Conservation (phyloP, 805 yeast genomes). For the Lipomyces sp. region DNA sequence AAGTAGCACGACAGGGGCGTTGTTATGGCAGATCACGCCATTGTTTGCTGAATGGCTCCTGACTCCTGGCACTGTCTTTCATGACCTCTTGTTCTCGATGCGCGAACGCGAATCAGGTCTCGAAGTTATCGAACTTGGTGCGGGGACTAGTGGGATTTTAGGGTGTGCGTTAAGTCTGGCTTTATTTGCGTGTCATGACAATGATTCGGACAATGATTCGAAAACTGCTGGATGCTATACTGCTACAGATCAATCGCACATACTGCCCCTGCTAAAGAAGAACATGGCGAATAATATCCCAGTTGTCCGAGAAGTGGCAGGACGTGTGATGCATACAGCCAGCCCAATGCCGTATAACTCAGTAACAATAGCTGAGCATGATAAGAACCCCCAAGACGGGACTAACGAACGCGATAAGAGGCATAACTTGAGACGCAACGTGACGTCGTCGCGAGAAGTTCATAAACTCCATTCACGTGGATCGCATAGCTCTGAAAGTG, state of each 20-base stretch:
- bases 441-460: not conserved
- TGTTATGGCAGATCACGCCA: slow-evolving; percentile 62
- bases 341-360: not conserved
- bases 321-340: not conserved
- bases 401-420: not conserved
- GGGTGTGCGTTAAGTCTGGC: slow-evolving; percentile 50
- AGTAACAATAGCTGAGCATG: not conserved
- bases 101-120: not conserved
- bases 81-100: slow-evolving; percentile 36
- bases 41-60: slow-evolving; percentile 60
- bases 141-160: slow-evolving; percentile 63
- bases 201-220: not conserved
- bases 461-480: not conserved
- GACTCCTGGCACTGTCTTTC: slow-evolving; percentile 30
- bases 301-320: slow-evolving; percentile 41
- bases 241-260: slow-evolving; percentile 63
- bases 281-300: slow-evolving; percentile 53
- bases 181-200: slow-evolving; percentile 9
- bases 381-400: not conserved
- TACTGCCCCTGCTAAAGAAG: slow-evolving; percentile 54
- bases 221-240: slow-evolving; percentile 46
- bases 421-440: slow-evolving; percentile 5
- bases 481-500: not conserved
- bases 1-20: slow-evolving; percentile 63
- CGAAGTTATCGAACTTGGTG: slow-evolving; percentile 61